A percentile compares a stretch with the other conserved stretches of the same genome.
Conservation (phyloP, 2,329 filamentous ascomycete species). For the Pseudogymnoascus sp. region DNA sequence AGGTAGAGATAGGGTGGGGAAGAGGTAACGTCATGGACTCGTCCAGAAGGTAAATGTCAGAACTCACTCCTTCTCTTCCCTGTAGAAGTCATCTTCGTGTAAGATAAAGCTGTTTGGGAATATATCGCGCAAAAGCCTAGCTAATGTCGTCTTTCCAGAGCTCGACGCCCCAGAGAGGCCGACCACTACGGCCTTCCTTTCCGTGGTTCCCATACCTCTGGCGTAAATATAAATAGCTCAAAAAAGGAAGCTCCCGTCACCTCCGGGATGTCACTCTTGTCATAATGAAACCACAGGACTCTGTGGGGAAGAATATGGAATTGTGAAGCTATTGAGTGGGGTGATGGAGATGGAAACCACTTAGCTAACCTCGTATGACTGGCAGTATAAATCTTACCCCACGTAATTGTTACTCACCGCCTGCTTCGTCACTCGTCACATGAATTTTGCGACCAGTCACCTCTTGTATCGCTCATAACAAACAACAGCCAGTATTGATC, state of each 20-base stretch:
- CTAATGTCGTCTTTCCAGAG: slow-evolving; percentile 90
- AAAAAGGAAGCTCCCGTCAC: neutral
- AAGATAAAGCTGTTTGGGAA: slow-evolving; percentile 74
- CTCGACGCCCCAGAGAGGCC: slow-evolving; percentile 85
- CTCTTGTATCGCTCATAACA: neutral
- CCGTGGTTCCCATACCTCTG: neutral
- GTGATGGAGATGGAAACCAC: neutral
- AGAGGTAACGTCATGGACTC: neutral
- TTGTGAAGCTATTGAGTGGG: neutral
- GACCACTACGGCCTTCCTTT: slow-evolving; percentile 46
- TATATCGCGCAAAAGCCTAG: slow-evolving; percentile 72
- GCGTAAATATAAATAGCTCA: neutral
- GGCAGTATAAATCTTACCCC: neutral
- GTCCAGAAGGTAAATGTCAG: neutral
- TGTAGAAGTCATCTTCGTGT: slow-evolving; percentile 95
- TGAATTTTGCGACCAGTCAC: neutral
- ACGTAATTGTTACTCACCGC: neutral
- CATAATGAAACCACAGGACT: neutral
- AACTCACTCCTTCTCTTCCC: slow-evolving; percentile 60
- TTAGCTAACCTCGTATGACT: neutral
- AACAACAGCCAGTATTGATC: neutral
- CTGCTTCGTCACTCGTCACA: neutral
- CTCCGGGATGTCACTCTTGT: neutral
- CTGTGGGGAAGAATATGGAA: neutral
- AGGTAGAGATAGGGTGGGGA: neutral